Evolutionary conservation across 805 yeast genomes (phyloP).

Genomic region (Jamesozyma spencerorum): DNA sequence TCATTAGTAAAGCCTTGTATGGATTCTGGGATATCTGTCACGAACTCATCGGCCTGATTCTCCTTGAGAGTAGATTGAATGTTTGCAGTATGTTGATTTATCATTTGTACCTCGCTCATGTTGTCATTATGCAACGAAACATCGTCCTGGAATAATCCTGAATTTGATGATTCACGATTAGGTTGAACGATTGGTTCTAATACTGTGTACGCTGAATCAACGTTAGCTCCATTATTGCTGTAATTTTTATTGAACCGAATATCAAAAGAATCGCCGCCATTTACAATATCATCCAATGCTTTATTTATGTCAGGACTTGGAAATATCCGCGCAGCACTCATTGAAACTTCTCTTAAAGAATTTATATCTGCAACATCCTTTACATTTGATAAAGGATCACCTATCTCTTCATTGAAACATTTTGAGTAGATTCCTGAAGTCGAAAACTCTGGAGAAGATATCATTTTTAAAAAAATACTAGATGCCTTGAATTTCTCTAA

Average conservation of each 20-base stretch:
- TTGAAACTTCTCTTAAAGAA: not conserved
- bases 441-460: constrained; percentile 36
- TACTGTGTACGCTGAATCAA: too few species aligned
- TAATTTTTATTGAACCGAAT: not conserved
- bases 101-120: too few species aligned
- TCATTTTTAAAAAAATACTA: constrained; percentile 41
- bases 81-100: too few species aligned
- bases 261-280: constrained; percentile 6
- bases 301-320: constrained; percentile 28
- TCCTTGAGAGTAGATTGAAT: too few species aligned
- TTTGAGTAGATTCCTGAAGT: constrained; percentile 20
- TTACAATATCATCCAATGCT: constrained; percentile 25
- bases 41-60: too few species aligned
- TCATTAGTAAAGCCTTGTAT: not conserved
- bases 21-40: too few species aligned
- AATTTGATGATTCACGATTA: too few species aligned
- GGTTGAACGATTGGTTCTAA: too few species aligned
- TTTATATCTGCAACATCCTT: constrained; percentile 9
- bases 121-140: too few species aligned
- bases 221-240: too few species aligned
- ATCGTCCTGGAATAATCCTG: too few species aligned
- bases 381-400: too few species aligned
- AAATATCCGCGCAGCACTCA: constrained; percentile 9
- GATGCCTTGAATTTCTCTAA: constrained; percentile 56
- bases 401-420: constrained; percentile 14